These are phyloP conservation scores for Gossypioides kirkii DNA, from an alignment of 345 rosid genomes.

Conservation along the genomic window DNA sequence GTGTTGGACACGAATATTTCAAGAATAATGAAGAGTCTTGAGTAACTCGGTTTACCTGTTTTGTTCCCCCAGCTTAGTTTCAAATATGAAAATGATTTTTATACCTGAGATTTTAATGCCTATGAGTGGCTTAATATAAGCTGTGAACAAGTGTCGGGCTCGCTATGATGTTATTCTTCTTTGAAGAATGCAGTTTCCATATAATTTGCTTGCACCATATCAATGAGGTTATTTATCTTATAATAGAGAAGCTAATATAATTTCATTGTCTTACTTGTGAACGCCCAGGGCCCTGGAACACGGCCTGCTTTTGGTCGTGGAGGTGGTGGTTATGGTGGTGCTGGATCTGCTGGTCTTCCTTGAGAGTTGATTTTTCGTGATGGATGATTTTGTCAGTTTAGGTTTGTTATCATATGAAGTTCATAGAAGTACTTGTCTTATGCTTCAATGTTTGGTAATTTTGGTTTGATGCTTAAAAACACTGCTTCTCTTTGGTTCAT, in stretches of 20 bases:
- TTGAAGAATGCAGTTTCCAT: not conserved
- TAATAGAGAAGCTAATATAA: not conserved
- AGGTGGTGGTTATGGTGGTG: constrained; percentile 42
- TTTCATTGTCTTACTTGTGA: not conserved
- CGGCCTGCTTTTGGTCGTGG: constrained; percentile 75
- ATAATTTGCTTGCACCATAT: not conserved
- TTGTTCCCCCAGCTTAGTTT: not conserved
- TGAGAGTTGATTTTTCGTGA: constrained; percentile 20
- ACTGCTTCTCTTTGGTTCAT: not conserved
- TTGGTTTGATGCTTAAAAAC: not conserved
- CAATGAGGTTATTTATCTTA: not conserved
- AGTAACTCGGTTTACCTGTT: not conserved
- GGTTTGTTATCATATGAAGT: not conserved
- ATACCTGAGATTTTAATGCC: not conserved
- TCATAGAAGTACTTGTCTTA: not conserved
- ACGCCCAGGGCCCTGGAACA: constrained; percentile 49
- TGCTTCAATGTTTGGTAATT: not conserved
- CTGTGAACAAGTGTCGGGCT: not conserved
- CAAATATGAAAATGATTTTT: not conserved
- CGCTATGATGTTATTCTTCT: not conserved
- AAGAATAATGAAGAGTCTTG: not conserved
- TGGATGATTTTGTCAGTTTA: constrained; percentile 10
- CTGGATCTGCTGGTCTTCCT: constrained; percentile 41
- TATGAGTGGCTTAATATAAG: not conserved
- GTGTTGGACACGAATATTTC: not conserved